These are phyloP conservation scores for Bryoglossum gracile DNA, from an alignment of 495 filamentous ascomycete species.

Conservation along the genomic window DNA sequence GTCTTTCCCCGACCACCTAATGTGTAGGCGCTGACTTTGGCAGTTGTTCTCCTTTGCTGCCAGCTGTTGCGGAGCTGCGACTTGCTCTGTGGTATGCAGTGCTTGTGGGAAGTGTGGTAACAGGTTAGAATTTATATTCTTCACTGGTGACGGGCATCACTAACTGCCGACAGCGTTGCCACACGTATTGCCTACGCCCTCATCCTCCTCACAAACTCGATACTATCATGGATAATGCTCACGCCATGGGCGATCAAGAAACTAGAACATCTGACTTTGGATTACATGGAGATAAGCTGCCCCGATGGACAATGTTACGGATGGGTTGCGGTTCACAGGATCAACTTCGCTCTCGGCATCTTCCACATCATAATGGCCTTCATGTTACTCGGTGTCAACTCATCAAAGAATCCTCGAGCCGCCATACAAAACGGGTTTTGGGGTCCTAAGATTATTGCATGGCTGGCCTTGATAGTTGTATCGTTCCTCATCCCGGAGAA, in stretches of 20 bases:
- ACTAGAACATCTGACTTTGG: slow-evolving; percentile 78
- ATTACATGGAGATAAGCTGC: slow-evolving; percentile 92
- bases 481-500: slow-evolving; percentile 92
- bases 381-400: slow-evolving; percentile 77
- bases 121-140: too few species aligned
- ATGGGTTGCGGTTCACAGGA: slow-evolving; percentile 91
- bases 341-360: slow-evolving; percentile 93
- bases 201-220: slow-evolving; percentile 92
- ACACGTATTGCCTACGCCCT: slow-evolving; percentile 97
- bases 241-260: slow-evolving; percentile 98
- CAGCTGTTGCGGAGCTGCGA: slow-evolving; percentile 92
- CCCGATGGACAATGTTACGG: slow-evolving; percentile 87
- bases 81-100: slow-evolving; percentile 89
- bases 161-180: slow-evolving; percentile 59
- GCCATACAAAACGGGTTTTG: slow-evolving; percentile 91
- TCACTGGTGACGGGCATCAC: too few species aligned
- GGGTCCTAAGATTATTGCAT: slow-evolving; percentile 72
- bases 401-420: slow-evolving; percentile 80
- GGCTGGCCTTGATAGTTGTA: slow-evolving; percentile 77
- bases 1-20: slow-evolving; percentile 23
- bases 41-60: slow-evolving; percentile 69
- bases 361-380: slow-evolving; percentile 84
- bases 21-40: slow-evolving; percentile 24
- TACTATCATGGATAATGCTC: slow-evolving; percentile 97
- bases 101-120: slow-evolving; percentile 94